These are phyloP conservation scores for Ceratopteris richardii DNA, from an alignment of 75 land plant species.

Conservation along the genomic window DNA sequence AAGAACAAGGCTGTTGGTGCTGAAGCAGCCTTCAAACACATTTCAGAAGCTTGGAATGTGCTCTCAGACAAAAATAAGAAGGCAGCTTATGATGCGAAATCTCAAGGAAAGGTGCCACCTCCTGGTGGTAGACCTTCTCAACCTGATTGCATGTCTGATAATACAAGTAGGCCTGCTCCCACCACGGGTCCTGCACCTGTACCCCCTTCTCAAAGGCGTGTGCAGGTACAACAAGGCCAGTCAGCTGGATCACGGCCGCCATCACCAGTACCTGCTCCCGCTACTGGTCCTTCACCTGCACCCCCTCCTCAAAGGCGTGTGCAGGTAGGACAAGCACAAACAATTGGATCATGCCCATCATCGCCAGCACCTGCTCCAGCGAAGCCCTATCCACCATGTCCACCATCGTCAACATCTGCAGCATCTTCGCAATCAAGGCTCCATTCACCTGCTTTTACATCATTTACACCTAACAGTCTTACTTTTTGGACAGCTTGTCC, in stretches of 20 bases:
- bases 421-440: conserved; percentile 6
- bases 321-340: conserved; percentile 12
- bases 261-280: not conserved
- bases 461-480: not conserved
- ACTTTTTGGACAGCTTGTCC: conserved; percentile 79
- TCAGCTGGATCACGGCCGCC: not conserved
- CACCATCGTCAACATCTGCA: conserved; percentile 6
- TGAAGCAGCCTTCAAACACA: conserved; percentile 79
- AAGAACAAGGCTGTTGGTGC: conserved; percentile 81
- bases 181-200: not conserved
- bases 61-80: conserved; percentile 55
- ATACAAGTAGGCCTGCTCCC: not conserved
- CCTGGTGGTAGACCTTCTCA: conserved; percentile 35
- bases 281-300: not conserved
- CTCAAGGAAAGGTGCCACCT: conserved; percentile 20
- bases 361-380: conserved; percentile 5
- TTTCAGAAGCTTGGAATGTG: conserved; percentile 70
- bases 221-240: no score
- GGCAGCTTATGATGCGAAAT: conserved; percentile 13
- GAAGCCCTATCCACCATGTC: conserved; percentile 5
- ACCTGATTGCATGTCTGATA: not conserved
- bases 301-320: conserved; percentile 2
- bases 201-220: no score
- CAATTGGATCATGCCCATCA: conserved; percentile 5
- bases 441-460: conserved; percentile 7